Percentiles rank a stretch among this genome's conserved stretches.
Evolutionary conservation across 768 basidiomycete species (phyloP).

Genomic region (Mycena belliarum): DNA sequence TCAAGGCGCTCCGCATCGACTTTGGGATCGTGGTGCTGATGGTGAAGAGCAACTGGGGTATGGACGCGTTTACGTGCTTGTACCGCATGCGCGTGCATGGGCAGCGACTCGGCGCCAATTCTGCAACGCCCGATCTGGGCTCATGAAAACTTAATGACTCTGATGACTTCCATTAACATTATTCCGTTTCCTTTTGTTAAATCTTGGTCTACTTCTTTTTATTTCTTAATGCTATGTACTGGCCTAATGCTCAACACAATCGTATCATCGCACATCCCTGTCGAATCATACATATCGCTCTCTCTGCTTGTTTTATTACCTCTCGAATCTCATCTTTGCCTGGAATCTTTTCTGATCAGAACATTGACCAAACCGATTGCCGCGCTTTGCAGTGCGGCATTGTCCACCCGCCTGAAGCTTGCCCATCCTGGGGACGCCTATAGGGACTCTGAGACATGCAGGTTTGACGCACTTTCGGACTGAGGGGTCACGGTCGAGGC

Average conservation of each 20-base stretch:
- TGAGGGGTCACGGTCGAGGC: no score
- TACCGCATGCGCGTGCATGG: conserved; percentile 87
- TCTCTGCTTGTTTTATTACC: conserved; percentile 10
- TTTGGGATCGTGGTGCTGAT: conserved; percentile 83
- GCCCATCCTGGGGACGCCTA: not conserved
- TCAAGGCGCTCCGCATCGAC: conserved; percentile 72
- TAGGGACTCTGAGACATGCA: no score
- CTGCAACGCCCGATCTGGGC: conserved; percentile 32
- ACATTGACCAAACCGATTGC: no score
- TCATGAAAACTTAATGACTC: conserved; percentile 10
- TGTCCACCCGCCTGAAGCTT: no score
- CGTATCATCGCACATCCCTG: conserved; percentile 5
- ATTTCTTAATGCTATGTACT: conserved; percentile 23
- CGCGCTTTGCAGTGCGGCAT: no score
- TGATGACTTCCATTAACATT: conserved; percentile 22
- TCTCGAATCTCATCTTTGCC: conserved; percentile 1
- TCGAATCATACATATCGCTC: conserved; percentile 8
- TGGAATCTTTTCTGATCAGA: no score
- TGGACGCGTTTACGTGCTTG: conserved; percentile 80
- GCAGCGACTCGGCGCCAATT: conserved; percentile 45
- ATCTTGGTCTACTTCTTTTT: conserved; percentile 14
- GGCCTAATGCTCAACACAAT: conserved; percentile 6
- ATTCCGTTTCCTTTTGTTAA: conserved; percentile 15
- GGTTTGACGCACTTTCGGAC: no score
- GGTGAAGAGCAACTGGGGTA: conserved; percentile 87